Evolutionary conservation across 2,329 filamentous ascomycete genomes (phyloP).

Genomic region (Fusarium nodosum): DNA sequence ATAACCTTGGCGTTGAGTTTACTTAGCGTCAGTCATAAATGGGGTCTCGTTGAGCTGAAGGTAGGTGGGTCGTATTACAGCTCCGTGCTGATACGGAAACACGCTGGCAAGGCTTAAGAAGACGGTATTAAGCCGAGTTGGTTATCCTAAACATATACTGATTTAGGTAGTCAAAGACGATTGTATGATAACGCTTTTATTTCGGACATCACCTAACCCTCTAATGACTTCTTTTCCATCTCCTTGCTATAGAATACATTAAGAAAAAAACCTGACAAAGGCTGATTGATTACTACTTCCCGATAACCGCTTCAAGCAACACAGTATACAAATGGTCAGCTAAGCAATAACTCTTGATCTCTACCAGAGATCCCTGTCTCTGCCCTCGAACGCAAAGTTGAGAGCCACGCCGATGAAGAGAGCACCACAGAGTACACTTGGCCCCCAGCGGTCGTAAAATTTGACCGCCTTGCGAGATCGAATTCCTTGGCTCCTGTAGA

Average conservation of each 20-base stretch:
- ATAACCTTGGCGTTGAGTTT: slow-evolving; percentile 1
- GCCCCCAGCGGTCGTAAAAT: slow-evolving; percentile 93
- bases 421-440: slow-evolving; percentile 79
- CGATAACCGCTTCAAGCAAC: slow-evolving; percentile 24
- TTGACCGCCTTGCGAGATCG: slow-evolving; percentile 84
- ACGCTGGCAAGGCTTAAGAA: not conserved
- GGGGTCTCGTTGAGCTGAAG: not conserved
- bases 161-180: no score
- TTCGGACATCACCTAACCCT: slow-evolving; percentile 2
- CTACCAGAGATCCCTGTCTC: slow-evolving; percentile 69
- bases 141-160: not conserved
- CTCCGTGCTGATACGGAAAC: slow-evolving; percentile 19
- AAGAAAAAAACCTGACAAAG: slow-evolving; percentile 14
- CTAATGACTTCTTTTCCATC: slow-evolving; percentile 11
- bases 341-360: slow-evolving; percentile 1
- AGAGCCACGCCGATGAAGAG: slow-evolving; percentile 80
- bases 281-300: slow-evolving; percentile 11
- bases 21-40: not conserved
- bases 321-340: slow-evolving; percentile 12
- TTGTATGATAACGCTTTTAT: slow-evolving; percentile 15
- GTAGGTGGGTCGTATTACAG: not conserved
- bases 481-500: slow-evolving; percentile 90
- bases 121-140: not conserved
- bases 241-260: slow-evolving; percentile 8
- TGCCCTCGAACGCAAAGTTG: slow-evolving; percentile 85